Conservation (phyloP, 2,329 filamentous ascomycete species). For the Colletotrichum sp. region DNA sequence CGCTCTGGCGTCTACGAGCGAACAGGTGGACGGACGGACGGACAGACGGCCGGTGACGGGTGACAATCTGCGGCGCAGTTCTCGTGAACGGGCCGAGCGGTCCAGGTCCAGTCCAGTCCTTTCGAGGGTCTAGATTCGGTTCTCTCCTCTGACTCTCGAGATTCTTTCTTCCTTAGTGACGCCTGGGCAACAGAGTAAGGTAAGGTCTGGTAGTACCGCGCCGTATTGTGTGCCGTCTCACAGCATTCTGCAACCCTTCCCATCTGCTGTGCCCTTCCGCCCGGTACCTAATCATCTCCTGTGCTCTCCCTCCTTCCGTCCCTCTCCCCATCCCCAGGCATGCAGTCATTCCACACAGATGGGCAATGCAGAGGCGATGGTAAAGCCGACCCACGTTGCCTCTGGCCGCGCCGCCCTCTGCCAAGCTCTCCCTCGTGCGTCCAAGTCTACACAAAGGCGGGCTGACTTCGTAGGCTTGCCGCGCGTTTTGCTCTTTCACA, state of each 20-base stretch:
- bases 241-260: not conserved
- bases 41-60: not conserved
- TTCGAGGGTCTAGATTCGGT: not conserved
- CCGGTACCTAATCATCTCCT: not conserved
- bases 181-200: not conserved
- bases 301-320: not conserved
- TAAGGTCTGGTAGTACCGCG: not conserved
- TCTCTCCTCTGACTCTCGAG: not conserved
- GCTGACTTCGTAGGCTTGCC: not conserved
- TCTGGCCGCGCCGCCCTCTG: not conserved
- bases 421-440: not conserved
- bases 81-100: not conserved
- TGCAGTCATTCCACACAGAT: not conserved
- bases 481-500: not conserved
- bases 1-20: not conserved
- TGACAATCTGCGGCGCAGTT: slow-evolving; percentile 4
- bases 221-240: not conserved
- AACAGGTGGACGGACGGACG: not conserved
- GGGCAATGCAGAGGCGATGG: not conserved
- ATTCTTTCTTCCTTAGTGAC: not conserved
- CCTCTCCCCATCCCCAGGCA: not conserved
- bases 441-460: not conserved
- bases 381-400: not conserved
- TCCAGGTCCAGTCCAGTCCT: not conserved
- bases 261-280: not conserved